Percentiles rank a stretch among this genome's conserved stretches.
Conservation (phyloP, 805 yeast species). For the Candida peoriensis region DNA sequence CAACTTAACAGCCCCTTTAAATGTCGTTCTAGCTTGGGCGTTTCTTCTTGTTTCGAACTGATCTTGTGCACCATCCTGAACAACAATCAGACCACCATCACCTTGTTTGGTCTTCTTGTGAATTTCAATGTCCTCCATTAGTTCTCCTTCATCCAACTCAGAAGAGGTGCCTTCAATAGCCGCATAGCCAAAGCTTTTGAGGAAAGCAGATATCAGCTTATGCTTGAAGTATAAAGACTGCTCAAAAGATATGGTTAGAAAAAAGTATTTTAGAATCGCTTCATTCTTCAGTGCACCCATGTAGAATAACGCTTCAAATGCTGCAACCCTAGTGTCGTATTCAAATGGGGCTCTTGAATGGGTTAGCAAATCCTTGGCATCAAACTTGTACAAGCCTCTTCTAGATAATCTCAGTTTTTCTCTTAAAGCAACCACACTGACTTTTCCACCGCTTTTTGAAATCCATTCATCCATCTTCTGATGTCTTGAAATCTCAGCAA, state of each 20-base stretch:
- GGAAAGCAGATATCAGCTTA: slow-evolving; percentile 42
- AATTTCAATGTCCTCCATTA: slow-evolving; percentile 23
- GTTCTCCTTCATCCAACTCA: slow-evolving; percentile 61
- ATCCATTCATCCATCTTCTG: slow-evolving; percentile 82
- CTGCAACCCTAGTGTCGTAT: slow-evolving; percentile 54
- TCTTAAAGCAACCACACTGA: slow-evolving; percentile 51
- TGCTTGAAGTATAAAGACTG: slow-evolving; percentile 46
- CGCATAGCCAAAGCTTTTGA: slow-evolving; percentile 54
- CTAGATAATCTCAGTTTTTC: slow-evolving; percentile 57
- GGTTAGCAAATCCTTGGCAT: slow-evolving; percentile 50
- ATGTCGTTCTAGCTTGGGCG: slow-evolving; percentile 55
- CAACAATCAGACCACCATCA: slow-evolving; percentile 40
- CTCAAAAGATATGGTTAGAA: slow-evolving; percentile 53
- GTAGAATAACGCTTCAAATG: slow-evolving; percentile 63
- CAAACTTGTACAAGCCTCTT: slow-evolving; percentile 45
- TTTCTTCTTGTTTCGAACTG: slow-evolving; percentile 53
- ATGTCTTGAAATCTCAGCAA: slow-evolving; percentile 67
- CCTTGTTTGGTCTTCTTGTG: slow-evolving; percentile 4
- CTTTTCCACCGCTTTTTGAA: slow-evolving; percentile 50
- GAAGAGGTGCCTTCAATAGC: slow-evolving; percentile 61
- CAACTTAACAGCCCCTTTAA: slow-evolving; percentile 62
- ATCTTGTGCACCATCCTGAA: slow-evolving; percentile 47
- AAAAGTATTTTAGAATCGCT: slow-evolving; percentile 55
- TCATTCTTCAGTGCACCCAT: slow-evolving; percentile 75
- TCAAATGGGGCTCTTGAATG: slow-evolving; percentile 44